Conservation (phyloP, 176 grass and related monocot genomes). For the Phoenix roebelenii region DNA sequence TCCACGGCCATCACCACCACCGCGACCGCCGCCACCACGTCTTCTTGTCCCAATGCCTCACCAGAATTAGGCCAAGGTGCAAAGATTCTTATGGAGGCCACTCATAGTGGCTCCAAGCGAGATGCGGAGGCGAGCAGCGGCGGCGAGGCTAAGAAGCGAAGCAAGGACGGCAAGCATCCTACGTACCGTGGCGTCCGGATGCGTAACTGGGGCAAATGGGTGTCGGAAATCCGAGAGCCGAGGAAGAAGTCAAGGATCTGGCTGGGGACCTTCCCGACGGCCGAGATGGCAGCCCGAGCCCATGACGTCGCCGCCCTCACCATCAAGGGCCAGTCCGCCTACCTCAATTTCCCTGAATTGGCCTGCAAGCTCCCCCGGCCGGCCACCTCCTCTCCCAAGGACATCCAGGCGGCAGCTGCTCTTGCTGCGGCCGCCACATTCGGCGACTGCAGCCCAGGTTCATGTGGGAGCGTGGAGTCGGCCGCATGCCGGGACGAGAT, state of each 20-base stretch:
- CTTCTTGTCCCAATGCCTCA: constrained; percentile 26
- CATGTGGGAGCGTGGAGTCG: not conserved
- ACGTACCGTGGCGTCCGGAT: constrained; percentile 83
- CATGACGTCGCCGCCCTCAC: constrained; percentile 84
- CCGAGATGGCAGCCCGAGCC: constrained; percentile 93
- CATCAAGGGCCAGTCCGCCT: constrained; percentile 70
- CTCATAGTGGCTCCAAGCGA: not conserved
- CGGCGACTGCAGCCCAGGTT: not conserved
- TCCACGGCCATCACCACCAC: constrained; percentile 31
- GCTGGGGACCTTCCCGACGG: constrained; percentile 79
- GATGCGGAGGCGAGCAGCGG: constrained; percentile 6
- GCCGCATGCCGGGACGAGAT: not conserved
- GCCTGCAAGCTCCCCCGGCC: constrained; percentile 57
- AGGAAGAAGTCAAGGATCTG: constrained; percentile 95
- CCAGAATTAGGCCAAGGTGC: not conserved
- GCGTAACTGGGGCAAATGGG: constrained; percentile 98
- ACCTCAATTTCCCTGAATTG: constrained; percentile 90
- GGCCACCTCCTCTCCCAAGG: constrained; percentile 57
- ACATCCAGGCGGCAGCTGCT: constrained; percentile 82
- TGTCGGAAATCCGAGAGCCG: constrained; percentile 98
- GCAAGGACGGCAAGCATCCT: constrained; percentile 79
- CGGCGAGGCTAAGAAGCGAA: constrained; percentile 37
- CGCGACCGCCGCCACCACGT: constrained; percentile 30
- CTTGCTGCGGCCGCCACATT: constrained; percentile 42
- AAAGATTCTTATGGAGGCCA: not conserved